Base-by-base conservation (phyloP, 495 filamentous ascomycete genomes). In the Penicillium malachiteum region DNA sequence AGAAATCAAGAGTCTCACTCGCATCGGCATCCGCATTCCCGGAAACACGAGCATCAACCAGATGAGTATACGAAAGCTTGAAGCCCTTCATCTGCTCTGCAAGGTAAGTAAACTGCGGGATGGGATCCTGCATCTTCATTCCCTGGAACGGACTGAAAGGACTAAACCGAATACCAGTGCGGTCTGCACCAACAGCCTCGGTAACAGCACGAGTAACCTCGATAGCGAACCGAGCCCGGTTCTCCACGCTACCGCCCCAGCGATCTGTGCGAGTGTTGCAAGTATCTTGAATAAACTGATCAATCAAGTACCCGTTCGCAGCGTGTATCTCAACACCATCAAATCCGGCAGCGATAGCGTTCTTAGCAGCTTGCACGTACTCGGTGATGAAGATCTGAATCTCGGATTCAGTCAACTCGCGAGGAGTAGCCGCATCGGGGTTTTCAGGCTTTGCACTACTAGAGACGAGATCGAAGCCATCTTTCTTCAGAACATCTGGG, bases 321-420 rank as follows among this genome's bases (percentile, higher is more conserved):
- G 73, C 83, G 63, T 90, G 87, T 50, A 91, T 73, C 72, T 92
- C 89, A 4, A 92, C 86, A 26, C 86, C 87, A 61, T 91, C 88
- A 52, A 91, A 92, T 10, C 88, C 88, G 4, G 87, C 88, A 8
- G 70, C 74, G 10, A 90, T 71, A 4, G 87, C 85, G 51, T 84
- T 85, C 56, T 75, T 70, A 1, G 88, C 83, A 14, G 86, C 87
- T 18, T 76, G 61, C 7, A 75, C 84, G 48, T 85, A 89, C 54
- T 80, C 79, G 0, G 65, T 54, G 18, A 89, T 78, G n/a, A 67
- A 80, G 7, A 71, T 60, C 52, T 74, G 53, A 53, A 91, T 87
- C 47, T 90, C 84, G 4, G 77, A 72, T 38, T 76, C 67, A 0
- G 76, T 82, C 63, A 91, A 58, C 1, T 68, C 68, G 7, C 65